Base-by-base conservation (phyloP, 371 early-diverging fungal species). In the Rozella allomycis region DNA sequence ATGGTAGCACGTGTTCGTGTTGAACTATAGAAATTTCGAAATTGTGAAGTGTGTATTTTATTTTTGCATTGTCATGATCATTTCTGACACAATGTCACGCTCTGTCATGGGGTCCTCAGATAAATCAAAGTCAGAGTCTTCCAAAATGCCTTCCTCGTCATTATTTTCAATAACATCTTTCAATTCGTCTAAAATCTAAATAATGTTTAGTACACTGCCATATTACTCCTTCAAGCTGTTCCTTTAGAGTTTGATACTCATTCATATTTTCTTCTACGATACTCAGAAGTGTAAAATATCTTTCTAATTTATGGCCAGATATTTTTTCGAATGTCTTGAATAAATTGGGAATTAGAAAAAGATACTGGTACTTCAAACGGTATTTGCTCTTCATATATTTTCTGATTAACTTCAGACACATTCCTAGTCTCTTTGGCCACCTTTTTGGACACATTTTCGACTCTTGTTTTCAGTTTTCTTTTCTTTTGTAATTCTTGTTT, bases 351-450 rank as follows among this genome's bases (percentile, higher is more conserved):
- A 11, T 23, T 31, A 17, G 1, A 11, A 23, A n/a, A 7, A 25
- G 31, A 22, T 30, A 52, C 52, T 14, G 54, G 54, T 12, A 54
- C 39, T 34, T 50, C 54, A 31, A 38, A 50, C 0, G 54, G 54
- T 17, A 54, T 50, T 37, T 54, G 54, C 22, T 31, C 41, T 27
- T 38, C 37, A 43, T 39, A 50, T 0, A 46, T 38, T 7, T 37
- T 16, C 18, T 33, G 32, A 13, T 35, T 38, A 5, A 30, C 39
- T 7, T 16, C 10, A 2, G 52, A 47, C 36, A 44, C 38, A 11
- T n/a, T n/a, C n/a, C n/a, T n/a, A n/a, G n/a, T n/a, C n/a, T n/a
- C n/a, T n/a, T n/a, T n/a, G n/a, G n/a, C n/a, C n/a, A n/a, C n/a
- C n/a, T n/a, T n/a, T n/a, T n/a, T n/a, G n/a, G n/a, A n/a, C n/a